Percentiles rank a stretch among this genome's conserved stretches.
These are phyloP conservation scores for Leavenworthia alabamica DNA, from an alignment of 345 rosid genomes.

Conservation along the genomic window DNA sequence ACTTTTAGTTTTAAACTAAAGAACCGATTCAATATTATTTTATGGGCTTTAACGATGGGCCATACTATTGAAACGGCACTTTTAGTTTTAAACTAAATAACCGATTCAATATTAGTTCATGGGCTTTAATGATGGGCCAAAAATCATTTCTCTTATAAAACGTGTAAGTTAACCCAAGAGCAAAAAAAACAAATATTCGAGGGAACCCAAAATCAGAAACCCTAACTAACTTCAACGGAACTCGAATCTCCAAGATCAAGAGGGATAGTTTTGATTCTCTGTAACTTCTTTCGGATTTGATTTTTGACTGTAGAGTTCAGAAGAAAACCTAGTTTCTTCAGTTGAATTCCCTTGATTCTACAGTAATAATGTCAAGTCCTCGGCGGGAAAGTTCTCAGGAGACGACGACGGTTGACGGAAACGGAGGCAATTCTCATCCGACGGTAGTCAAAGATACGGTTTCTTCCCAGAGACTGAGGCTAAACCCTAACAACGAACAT, in stretches of 20 bases:
- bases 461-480: slow-evolving; percentile 46
- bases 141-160: no score
- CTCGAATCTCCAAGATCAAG: slow-evolving; percentile 27
- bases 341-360: neutral
- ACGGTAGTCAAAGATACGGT: neutral
- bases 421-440: slow-evolving; percentile 31
- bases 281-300: no score
- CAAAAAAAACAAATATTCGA: neutral
- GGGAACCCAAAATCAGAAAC: slow-evolving; percentile 22
- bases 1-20: no score
- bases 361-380: slow-evolving; percentile 26
- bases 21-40: no score
- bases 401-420: slow-evolving; percentile 26
- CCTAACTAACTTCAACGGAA: slow-evolving; percentile 38
- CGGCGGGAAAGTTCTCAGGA: slow-evolving; percentile 17
- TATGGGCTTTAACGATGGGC: no score
- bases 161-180: neutral
- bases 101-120: neutral
- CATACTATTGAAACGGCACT: no score
- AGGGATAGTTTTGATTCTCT: no score
- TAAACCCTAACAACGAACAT: slow-evolving; percentile 62
- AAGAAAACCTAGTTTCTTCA: neutral
- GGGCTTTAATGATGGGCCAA: slow-evolving; percentile 21
- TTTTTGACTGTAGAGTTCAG: slow-evolving; percentile 9
- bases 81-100: neutral